A percentile compares a stretch with the other conserved stretches of the same genome.
phyloP scores from a whole-genome alignment of 805 yeast species.

The Kodamaea neixiangensis region DNA sequence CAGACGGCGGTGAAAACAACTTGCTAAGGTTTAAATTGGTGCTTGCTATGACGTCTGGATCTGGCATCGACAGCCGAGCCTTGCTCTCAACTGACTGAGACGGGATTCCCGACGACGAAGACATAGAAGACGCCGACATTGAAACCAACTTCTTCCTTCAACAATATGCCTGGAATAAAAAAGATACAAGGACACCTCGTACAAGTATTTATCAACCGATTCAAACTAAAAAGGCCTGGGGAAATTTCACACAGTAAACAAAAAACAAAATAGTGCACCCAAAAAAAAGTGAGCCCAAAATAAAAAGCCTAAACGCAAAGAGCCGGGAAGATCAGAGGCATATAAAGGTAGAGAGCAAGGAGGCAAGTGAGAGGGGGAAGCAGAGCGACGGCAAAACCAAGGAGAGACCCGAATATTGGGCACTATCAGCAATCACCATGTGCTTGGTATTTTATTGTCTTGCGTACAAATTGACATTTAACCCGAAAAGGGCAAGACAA shows the following conservation, averaged over 20 bases:
- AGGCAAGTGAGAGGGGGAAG: background rate
- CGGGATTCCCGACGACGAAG: background rate
- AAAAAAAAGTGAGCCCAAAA: slow-evolving; percentile 1
- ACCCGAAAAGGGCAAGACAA: background rate
- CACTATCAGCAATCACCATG: background rate
- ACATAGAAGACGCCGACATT: background rate
- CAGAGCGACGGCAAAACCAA: background rate
- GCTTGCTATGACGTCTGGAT: slow-evolving; percentile 14
- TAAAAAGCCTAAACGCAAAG: background rate
- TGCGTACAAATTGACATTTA: background rate
- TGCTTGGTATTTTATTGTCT: background rate
- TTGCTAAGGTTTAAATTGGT: slow-evolving; percentile 16
- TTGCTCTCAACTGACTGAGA: background rate
- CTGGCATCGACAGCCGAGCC: slow-evolving; percentile 7
- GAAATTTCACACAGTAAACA: slow-evolving; percentile 1
- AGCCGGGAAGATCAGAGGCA: background rate
- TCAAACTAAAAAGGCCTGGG: background rate
- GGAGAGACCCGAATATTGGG: background rate
- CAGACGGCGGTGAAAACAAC: slow-evolving; percentile 8
- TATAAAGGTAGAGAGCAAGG: background rate
- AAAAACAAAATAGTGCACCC: slow-evolving; percentile 1
- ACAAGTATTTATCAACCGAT: background rate
- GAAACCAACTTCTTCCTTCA: background rate
- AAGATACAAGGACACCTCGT: background rate
- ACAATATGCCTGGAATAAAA: background rate